A percentile compares a stretch with the other conserved stretches of the same genome.
These are phyloP conservation scores for Corniculantispora saksenae DNA, from an alignment of 2,329 filamentous ascomycete species.

Conservation along the genomic window DNA sequence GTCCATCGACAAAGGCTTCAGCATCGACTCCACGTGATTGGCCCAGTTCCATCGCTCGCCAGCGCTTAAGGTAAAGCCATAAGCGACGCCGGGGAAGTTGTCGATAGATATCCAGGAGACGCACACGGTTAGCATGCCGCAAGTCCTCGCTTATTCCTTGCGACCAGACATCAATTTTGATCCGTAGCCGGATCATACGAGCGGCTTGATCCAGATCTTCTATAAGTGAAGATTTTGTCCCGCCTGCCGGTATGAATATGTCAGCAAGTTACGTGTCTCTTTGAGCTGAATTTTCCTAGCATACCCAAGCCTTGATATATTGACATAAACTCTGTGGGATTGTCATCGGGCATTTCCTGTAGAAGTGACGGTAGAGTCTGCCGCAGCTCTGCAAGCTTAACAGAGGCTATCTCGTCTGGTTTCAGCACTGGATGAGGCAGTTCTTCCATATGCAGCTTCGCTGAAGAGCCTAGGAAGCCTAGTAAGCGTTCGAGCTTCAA, in stretches of 20 bases:
- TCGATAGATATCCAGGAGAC: conserved; percentile 26
- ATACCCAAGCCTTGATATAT: conserved; percentile 23
- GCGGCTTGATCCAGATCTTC: conserved; percentile 28
- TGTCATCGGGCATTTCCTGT: neutral
- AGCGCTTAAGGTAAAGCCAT: conserved; percentile 22
- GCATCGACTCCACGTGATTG: neutral
- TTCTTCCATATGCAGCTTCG: conserved; percentile 3
- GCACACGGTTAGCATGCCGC: conserved; percentile 25
- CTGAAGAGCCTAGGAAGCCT: conserved; percentile 17
- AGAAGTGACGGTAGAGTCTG: neutral
- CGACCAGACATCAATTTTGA: conserved; percentile 32
- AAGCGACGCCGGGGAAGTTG: conserved; percentile 27
- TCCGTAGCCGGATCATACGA: conserved; percentile 29
- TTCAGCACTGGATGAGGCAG: neutral
- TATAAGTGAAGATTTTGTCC: conserved; percentile 24
- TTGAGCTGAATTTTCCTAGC: neutral
- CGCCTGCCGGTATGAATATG: conserved; percentile 23
- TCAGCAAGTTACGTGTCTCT: neutral
- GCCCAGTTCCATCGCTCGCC: neutral
- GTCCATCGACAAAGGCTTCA: neutral
- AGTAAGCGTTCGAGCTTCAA: conserved; percentile 22
- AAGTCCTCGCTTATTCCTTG: conserved; percentile 28
- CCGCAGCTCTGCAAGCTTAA: neutral
- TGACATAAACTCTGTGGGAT: conserved; percentile 13
- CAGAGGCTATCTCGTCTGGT: neutral